A percentile compares a stretch with the other conserved stretches of the same genome.
These are phyloP conservation scores for Capsicum rhomboideum DNA, from an alignment of 257 asterid species.

Conservation along the genomic window DNA sequence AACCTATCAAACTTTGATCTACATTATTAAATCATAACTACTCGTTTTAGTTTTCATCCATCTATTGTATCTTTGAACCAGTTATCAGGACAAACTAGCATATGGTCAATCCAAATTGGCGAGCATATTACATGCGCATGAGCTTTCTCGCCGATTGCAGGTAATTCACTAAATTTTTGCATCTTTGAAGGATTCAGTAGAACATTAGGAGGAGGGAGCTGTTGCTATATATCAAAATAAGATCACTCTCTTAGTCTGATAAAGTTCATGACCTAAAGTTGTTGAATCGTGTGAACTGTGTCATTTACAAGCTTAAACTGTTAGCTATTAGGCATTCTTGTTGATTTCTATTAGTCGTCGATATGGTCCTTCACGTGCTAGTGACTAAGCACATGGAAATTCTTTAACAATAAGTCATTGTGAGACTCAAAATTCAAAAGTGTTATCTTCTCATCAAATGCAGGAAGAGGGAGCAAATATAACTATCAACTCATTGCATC, in stretches of 20 bases:
- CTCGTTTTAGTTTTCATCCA: too few relatives aligned
- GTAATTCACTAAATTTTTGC: conserved; percentile 14
- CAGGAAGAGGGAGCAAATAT: conserved; percentile 83
- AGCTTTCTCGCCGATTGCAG: conserved; percentile 63
- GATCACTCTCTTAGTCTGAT: too few relatives aligned
- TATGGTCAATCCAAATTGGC: conserved; percentile 87
- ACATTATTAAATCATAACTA: background rate
- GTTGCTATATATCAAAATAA: background rate
- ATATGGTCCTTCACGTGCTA: background rate
- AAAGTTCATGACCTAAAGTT: background rate
- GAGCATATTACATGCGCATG: conserved; percentile 63
- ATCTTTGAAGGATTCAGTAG: background rate
- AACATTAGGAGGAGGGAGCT: background rate
- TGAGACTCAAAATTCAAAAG: background rate
- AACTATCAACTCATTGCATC: conserved; percentile 81
- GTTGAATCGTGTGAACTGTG: background rate
- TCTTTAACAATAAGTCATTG: background rate
- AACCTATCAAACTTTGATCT: too few relatives aligned
- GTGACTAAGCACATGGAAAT: background rate
- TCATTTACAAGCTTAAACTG: background rate
- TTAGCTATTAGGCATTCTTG: background rate
- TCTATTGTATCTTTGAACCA: conserved; percentile 7
- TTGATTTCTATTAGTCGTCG: background rate
- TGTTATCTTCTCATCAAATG: background rate
- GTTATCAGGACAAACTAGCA: conserved; percentile 69